phyloP scores from a whole-genome alignment of 2,329 filamentous ascomycete genomes.

The Teratosphaeria epicoccoides region DNA sequence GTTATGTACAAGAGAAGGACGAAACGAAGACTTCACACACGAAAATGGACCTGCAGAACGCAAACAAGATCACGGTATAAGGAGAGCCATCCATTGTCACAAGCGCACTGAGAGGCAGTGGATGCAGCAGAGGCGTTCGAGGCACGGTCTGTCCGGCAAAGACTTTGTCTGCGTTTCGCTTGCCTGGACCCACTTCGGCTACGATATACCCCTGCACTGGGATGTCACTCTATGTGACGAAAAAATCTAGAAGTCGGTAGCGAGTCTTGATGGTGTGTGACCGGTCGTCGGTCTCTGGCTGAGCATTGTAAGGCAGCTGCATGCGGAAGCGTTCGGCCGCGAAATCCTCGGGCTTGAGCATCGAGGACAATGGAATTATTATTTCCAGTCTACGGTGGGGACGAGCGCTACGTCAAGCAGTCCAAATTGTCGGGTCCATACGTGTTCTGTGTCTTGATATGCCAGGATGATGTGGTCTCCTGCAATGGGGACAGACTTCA shows the following conservation, averaged over 20 bases:
- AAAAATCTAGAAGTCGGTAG: slow-evolving; percentile 14
- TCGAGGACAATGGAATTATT: neutral
- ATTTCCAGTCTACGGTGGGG: neutral
- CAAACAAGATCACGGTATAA: slow-evolving; percentile 1
- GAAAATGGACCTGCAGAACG: neutral
- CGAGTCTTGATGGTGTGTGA: slow-evolving; percentile 15
- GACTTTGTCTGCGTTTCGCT: slow-evolving; percentile 1
- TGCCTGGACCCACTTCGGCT: slow-evolving; percentile 6
- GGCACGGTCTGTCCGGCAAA: slow-evolving; percentile 9
- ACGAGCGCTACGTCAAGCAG: neutral
- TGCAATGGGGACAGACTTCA: no score
- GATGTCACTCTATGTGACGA: slow-evolving; percentile 1
- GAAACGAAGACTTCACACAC: neutral
- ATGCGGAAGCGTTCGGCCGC: slow-evolving; percentile 9
- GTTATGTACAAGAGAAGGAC: slow-evolving; percentile 5
- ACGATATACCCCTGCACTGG: slow-evolving; percentile 1
- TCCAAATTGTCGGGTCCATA: neutral
- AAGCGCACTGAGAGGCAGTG: slow-evolving; percentile 1
- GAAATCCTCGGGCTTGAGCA: neutral
- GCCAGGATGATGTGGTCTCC: no score
- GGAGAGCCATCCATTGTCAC: slow-evolving; percentile 11
- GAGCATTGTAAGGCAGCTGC: slow-evolving; percentile 13
- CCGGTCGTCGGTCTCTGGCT: slow-evolving; percentile 6
- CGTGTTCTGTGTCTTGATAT: no score
- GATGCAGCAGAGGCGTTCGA: slow-evolving; percentile 1